Percentiles rank a stretch among this genome's conserved stretches.
These are phyloP conservation scores for Neolentinus lepideus DNA, from an alignment of 1,284 basidiomycete genomes.

Conservation along the genomic window DNA sequence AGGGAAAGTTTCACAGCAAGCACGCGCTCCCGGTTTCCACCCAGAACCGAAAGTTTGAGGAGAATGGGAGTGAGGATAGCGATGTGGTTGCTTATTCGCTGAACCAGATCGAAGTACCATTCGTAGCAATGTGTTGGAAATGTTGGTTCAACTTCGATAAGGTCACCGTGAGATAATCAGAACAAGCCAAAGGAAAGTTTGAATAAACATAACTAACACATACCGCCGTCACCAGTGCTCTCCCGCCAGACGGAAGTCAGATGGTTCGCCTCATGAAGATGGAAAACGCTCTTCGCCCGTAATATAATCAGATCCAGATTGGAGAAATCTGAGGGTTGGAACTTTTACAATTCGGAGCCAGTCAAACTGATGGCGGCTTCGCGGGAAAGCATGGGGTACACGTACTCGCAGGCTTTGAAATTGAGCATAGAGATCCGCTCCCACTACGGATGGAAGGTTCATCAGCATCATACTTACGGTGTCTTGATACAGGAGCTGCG, in stretches of 20 bases:
- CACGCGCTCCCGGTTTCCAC: not conserved
- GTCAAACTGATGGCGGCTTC: too few species aligned
- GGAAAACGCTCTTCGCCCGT: not conserved
- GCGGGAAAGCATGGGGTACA: not conserved
- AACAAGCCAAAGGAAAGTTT: too few species aligned
- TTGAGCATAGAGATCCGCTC: not conserved
- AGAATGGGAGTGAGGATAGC: not conserved
- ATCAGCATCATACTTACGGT: not conserved
- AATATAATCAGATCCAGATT: not conserved
- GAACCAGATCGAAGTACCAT: not conserved
- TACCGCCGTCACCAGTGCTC: not conserved
- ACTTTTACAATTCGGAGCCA: not conserved
- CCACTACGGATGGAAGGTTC: not conserved
- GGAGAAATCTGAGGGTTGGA: not conserved
- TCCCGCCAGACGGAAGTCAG: not conserved
- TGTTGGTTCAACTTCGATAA: not conserved
- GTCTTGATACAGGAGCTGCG: not conserved
- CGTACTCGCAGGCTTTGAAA: not conserved
- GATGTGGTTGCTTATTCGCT: not conserved
- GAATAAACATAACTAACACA: too few species aligned
- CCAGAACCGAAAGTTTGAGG: not conserved
- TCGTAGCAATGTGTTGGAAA: not conserved
- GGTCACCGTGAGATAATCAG: not conserved
- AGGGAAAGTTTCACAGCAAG: not conserved
- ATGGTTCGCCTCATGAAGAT: not conserved